Evolutionary conservation across 805 yeast genomes (phyloP), one percentile per base, ranked within the genome.

Genomic region (Huiozyma sinensis): DNA sequence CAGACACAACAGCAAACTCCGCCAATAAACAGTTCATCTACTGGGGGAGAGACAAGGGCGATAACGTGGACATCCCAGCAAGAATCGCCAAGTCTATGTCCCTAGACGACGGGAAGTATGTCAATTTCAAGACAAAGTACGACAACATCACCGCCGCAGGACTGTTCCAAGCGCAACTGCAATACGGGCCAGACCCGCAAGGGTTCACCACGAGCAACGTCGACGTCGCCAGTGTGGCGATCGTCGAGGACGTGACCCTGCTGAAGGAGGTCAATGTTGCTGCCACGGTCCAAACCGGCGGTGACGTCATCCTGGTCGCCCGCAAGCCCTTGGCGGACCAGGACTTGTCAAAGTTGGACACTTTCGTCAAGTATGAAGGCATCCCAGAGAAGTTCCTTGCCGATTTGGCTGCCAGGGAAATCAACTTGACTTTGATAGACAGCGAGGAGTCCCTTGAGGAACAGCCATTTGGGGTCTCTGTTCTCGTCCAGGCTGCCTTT

Each of bases 141-240:
- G 95, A 90, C 62, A 88, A 85, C 61, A 59, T 71, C 33, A 67
- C 77, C 11, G 75, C 74, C 42, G 90, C 89, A 33, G 97, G 97
- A 49, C 58, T 76, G 7, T 79, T 80, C 60, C 85, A 82, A 62
- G 73, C 88, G 34, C 84, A 81, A 56, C 66, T 83, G 41, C 63
- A 69, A 28, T 38, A 50, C 33, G 50, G 60, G 2, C 45, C 55
- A 38, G 28, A 10, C 32, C 33, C 24, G 2, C 44, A 47, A 13
- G 44, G 50, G 5, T 49, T 53, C 1, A 17, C 30, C n/a, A 40
- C 52, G 13, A 50, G 56, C 7, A 58, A 59, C 28, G 65, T 81
- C 42, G 84, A 79, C 43, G 57, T 71, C 39, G 82, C 90, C 9
- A 81, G 79, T 52, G 69, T 83, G 24, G 73, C 79, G 6, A 57